Evolutionary conservation across 2,329 filamentous ascomycete genomes (phyloP), one percentile per base, ranked within the genome.

Genomic region (Fusarium sp.): DNA sequence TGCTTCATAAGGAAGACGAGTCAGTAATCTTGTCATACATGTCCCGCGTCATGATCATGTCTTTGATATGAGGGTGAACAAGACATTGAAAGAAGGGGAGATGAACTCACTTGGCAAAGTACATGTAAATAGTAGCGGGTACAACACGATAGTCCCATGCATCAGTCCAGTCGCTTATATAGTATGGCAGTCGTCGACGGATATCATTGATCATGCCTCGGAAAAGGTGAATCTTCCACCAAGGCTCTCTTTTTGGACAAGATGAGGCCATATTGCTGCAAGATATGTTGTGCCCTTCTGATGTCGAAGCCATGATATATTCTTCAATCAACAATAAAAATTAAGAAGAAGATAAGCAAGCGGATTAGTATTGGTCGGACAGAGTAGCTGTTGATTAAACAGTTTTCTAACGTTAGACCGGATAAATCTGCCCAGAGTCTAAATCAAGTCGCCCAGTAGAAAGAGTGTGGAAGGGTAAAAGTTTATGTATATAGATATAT

Each of bases 141-240:
- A 97, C 86, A 41, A 97, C 92, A 54, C 93, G 88, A 81, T 97
- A 97, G 76, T 96, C 92, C 92, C 92, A 96, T 2, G 93, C 93
- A 81, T 97, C 93, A 19, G 77, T 83, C 92, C 92, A 96, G 78
- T 97, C 93, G 78, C 90, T 94, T 79, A 81, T 83, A 75, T 96
- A 97, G 76, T 86, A 96, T 1, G 93, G 93, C 9, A 86, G 85
- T 65, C 93, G 83, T 59, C 92, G 88, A 68, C 88, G 88, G 33
- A 96, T 74, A 79, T 97, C 93, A 75, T 92, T 89, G 59, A 89
- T 77, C 88, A 97, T 96, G 73, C 93, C 93, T 37, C 87, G 87
- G 78, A 95, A 95, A 49, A 91, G 82, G 49, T 84, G 85, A 24
- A 94, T 86, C 75, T 86, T 90, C 90, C 91, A 96, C 92, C 92